Percentiles rank a stretch among this genome's conserved stretches.
Conservation (phyloP, 331 rosid species). For the Quercus lobata region DNA sequence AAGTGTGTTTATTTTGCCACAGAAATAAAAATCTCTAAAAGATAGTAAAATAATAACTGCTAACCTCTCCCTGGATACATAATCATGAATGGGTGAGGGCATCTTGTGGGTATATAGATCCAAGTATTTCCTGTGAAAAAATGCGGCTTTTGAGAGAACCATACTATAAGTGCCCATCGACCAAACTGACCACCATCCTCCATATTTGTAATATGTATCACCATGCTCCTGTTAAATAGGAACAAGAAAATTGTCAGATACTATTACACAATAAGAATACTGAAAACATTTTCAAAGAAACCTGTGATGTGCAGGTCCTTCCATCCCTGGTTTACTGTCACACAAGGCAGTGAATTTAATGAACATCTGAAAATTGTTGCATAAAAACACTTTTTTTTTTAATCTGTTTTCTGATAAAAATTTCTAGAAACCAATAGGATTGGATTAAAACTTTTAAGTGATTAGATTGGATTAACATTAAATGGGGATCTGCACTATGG, state of each 20-base stretch:
- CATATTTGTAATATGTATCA: slow-evolving; percentile 43
- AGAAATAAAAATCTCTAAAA: not conserved
- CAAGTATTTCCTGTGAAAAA: slow-evolving; percentile 55
- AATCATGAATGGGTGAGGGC: slow-evolving; percentile 40
- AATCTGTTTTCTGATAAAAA: not conserved
- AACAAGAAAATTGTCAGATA: slow-evolving; percentile 26
- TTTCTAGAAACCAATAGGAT: not conserved
- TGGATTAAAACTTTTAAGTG: not conserved
- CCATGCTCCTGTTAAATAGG: slow-evolving; percentile 33
- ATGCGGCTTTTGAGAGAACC: slow-evolving; percentile 65
- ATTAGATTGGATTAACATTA: no score
- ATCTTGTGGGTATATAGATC: slow-evolving; percentile 37
- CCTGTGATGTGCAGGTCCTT: not conserved
- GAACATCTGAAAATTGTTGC: not conserved
- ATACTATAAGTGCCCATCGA: slow-evolving; percentile 60
- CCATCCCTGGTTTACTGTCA: not conserved
- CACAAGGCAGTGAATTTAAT: not conserved
- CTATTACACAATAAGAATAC: not conserved
- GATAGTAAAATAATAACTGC: slow-evolving; percentile 1
- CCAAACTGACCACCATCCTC: slow-evolving; percentile 77
- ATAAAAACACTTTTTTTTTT: not conserved
- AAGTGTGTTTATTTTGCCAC: not conserved
- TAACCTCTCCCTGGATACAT: slow-evolving; percentile 42
- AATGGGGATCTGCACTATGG: not conserved
- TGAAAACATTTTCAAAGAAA: not conserved